These are phyloP conservation scores for Russula earlei DNA, from an alignment of 768 basidiomycete genomes.

Conservation along the genomic window DNA sequence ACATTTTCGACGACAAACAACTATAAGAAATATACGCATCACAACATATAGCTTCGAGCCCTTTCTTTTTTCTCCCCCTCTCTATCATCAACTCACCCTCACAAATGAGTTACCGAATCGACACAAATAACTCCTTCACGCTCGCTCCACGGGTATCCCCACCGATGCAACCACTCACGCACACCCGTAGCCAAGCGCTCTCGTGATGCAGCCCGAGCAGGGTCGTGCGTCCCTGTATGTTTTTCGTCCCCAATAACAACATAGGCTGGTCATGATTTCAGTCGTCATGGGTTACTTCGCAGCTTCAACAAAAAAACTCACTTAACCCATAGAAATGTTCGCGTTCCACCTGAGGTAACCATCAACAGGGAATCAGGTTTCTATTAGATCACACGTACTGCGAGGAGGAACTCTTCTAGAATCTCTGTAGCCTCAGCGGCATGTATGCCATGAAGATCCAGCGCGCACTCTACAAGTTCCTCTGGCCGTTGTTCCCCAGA, in stretches of 20 bases:
- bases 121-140: conserved; percentile 85
- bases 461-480: conserved; percentile 78
- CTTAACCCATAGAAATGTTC: conserved; percentile 85
- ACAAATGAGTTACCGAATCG: conserved; percentile 69
- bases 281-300: neutral
- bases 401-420: conserved; percentile 77
- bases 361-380: neutral
- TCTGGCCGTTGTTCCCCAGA: conserved; percentile 53
- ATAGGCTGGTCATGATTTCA: conserved; percentile 45
- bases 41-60: conserved; percentile 2
- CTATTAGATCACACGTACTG: conserved; percentile 44
- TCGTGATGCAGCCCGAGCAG: conserved; percentile 70
- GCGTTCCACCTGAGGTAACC: conserved; percentile 55
- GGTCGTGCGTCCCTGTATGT: conserved; percentile 88
- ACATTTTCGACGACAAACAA: conserved; percentile 3
- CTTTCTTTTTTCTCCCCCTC: neutral
- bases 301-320: conserved; percentile 28
- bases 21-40: conserved; percentile 6
- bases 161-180: conserved; percentile 84
- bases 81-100: conserved; percentile 18
- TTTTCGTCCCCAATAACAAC: conserved; percentile 92
- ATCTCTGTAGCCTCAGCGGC: conserved; percentile 89
- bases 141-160: conserved; percentile 96
- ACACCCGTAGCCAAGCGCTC: conserved; percentile 78
- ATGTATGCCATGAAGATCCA: conserved; percentile 92